Evolutionary conservation across 495 filamentous ascomycete genomes (phyloP).

Genomic region (Podospora pseudocomata): DNA sequence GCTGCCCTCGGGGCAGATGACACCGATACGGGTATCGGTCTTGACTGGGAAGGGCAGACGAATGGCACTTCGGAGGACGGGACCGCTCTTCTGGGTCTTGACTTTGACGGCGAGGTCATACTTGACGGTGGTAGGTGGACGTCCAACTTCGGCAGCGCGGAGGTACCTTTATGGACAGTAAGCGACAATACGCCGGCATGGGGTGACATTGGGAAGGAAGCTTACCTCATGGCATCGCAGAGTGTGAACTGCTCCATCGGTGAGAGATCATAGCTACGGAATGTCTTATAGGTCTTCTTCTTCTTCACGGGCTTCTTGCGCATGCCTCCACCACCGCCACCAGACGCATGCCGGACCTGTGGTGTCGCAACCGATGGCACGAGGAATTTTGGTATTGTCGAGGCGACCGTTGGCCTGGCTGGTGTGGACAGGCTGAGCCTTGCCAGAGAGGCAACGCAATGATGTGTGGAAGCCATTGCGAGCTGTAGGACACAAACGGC

Average conservation of each 20-base stretch:
- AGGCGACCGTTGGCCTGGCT: constrained; percentile 29
- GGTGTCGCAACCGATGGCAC: constrained; percentile 35
- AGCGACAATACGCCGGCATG: neutral
- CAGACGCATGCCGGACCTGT: constrained; percentile 40
- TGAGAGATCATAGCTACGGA: constrained; percentile 55
- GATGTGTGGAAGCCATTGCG: constrained; percentile 42
- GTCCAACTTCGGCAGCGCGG: constrained; percentile 86
- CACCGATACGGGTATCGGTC: constrained; percentile 78
- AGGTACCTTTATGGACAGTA: constrained; percentile 65
- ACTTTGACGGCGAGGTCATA: constrained; percentile 85
- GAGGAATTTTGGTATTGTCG: constrained; percentile 43
- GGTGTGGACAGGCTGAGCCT: constrained; percentile 48
- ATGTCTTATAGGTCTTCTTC: constrained; percentile 63
- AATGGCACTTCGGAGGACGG: constrained; percentile 80
- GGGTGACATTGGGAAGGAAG: constrained; percentile 35
- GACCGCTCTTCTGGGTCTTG: constrained; percentile 73
- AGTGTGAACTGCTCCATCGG: constrained; percentile 68
- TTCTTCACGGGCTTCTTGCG: constrained; percentile 48
- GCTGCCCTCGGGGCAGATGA: constrained; percentile 78
- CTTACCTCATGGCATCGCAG: constrained; percentile 90
- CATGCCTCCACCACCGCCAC: constrained; percentile 24
- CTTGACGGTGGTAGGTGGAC: constrained; percentile 64
- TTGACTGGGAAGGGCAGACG: constrained; percentile 85
- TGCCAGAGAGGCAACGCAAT: constrained; percentile 61
- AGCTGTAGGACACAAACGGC: constrained; percentile 8